These are phyloP conservation scores for Echria macrotheca DNA, from an alignment of 495 filamentous ascomycete species.

Conservation along the genomic window DNA sequence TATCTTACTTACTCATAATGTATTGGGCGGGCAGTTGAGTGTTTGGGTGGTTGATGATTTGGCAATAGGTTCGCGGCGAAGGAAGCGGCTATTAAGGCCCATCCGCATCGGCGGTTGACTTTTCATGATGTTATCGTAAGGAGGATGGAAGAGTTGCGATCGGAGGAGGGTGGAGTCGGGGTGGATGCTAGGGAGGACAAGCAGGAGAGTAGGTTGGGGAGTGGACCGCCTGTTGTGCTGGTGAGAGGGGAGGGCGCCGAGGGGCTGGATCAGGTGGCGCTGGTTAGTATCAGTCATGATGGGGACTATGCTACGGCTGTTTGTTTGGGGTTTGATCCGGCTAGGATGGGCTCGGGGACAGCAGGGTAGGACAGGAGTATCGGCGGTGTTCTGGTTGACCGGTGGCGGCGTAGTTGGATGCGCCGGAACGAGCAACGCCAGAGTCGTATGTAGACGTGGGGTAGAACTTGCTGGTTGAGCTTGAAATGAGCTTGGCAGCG, in stretches of 20 bases:
- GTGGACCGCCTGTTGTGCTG: constrained; percentile 20
- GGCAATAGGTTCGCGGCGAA: constrained; percentile 53
- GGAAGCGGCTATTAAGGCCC: constrained; percentile 60
- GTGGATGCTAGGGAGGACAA: background rate
- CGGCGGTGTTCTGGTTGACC: too few species aligned
- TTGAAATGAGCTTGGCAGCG: too few species aligned
- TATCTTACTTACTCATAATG: constrained; percentile 7
- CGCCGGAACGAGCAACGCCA: too few species aligned
- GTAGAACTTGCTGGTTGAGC: too few species aligned
- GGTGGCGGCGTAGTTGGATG: too few species aligned
- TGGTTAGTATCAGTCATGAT: constrained; percentile 37
- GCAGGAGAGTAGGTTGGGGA: background rate
- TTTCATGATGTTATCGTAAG: constrained; percentile 45
- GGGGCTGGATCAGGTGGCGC: constrained; percentile 15
- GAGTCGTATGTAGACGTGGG: too few species aligned
- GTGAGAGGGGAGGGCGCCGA: constrained; percentile 10
- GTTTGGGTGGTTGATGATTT: too few species aligned
- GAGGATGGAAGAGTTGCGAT: too few species aligned
- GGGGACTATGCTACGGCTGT: constrained; percentile 30
- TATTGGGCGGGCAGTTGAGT: background rate
- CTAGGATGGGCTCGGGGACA: too few species aligned
- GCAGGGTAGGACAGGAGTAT: too few species aligned
- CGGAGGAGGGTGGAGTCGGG: too few species aligned
- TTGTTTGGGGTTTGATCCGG: constrained; percentile 23
- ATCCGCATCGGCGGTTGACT: constrained; percentile 34